Evolutionary conservation across 805 yeast genomes (phyloP).

Genomic region (Suhomyces sp.): DNA sequence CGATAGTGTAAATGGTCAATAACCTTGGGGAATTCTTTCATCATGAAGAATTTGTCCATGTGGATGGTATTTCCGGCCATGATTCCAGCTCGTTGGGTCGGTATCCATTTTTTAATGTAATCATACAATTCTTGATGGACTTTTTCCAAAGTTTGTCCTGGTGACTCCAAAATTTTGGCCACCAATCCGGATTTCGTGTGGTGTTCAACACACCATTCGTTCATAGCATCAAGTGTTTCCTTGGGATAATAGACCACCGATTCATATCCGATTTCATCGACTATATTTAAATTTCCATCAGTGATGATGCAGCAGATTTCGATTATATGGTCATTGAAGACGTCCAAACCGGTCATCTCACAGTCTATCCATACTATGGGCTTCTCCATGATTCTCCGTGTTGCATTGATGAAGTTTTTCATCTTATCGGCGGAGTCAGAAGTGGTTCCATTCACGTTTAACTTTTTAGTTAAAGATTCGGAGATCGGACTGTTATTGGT

Average conservation of each 20-base stretch:
- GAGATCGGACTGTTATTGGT: not conserved
- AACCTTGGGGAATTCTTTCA: constrained; percentile 77
- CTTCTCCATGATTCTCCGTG: constrained; percentile 13
- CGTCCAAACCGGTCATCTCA: constrained; percentile 96
- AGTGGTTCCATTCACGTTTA: not conserved
- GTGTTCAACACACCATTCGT: constrained; percentile 82
- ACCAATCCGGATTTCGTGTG: constrained; percentile 80
- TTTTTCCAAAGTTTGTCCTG: constrained; percentile 48
- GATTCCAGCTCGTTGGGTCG: constrained; percentile 56
- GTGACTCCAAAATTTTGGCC: constrained; percentile 59
- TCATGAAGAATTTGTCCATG: constrained; percentile 84
- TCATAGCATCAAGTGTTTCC: constrained; percentile 66
- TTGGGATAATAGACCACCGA: constrained; percentile 73
- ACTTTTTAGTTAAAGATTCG: constrained; percentile 2
- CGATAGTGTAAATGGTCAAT: constrained; percentile 66
- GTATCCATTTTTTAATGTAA: constrained; percentile 59
- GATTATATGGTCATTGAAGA: constrained; percentile 71
- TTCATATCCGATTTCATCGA: constrained; percentile 75
- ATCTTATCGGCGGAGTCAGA: constrained; percentile 1
- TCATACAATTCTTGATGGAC: constrained; percentile 67
- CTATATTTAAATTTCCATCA: constrained; percentile 70
- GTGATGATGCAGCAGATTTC: constrained; percentile 92
- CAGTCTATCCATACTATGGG: constrained; percentile 93
- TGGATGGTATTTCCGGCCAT: constrained; percentile 92
- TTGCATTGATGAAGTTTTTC: constrained; percentile 1